Evolutionary conservation across 805 yeast genomes (phyloP).

Genomic region (Kluyveromyces lactis): DNA sequence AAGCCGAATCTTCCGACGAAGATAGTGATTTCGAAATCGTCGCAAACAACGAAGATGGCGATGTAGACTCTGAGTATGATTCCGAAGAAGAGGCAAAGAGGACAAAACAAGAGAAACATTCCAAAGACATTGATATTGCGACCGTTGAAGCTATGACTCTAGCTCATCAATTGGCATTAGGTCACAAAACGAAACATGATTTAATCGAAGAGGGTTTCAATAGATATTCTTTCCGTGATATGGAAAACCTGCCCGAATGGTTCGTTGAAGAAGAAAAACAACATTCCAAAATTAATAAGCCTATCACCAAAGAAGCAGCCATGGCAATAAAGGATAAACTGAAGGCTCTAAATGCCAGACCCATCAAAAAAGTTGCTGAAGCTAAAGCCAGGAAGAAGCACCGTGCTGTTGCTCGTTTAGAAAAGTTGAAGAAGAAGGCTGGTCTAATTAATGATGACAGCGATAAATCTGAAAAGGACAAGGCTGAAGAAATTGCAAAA

Average conservation of each 20-base stretch:
- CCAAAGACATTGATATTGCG: constrained; percentile 68
- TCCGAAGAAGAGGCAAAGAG: constrained; percentile 45
- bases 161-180: constrained; percentile 91
- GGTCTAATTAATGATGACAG: constrained; percentile 84
- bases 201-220: constrained; percentile 89
- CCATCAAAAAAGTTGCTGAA: constrained; percentile 96
- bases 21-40: constrained; percentile 40
- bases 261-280: constrained; percentile 84
- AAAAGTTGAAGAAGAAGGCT: constrained; percentile 84
- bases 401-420: constrained; percentile 82
- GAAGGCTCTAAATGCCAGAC: constrained; percentile 87
- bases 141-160: constrained; percentile 96
- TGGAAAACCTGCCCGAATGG: constrained; percentile 94
- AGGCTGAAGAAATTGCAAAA: constrained; percentile 85
- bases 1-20: constrained; percentile 15
- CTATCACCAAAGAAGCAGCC: constrained; percentile 92
- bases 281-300: constrained; percentile 80
- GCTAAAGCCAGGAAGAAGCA: constrained; percentile 94
- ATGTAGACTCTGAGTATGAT: constrained; percentile 37
- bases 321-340: constrained; percentile 66
- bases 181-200: constrained; percentile 77
- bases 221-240: constrained; percentile 84
- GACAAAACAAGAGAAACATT: constrained; percentile 39
- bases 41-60: constrained; percentile 32
- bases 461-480: constrained; percentile 84